Evolutionary conservation across 2,329 filamentous ascomycete genomes (phyloP), one percentile per base, ranked within the genome.

Genomic region (Trichoderma guizhouense): DNA sequence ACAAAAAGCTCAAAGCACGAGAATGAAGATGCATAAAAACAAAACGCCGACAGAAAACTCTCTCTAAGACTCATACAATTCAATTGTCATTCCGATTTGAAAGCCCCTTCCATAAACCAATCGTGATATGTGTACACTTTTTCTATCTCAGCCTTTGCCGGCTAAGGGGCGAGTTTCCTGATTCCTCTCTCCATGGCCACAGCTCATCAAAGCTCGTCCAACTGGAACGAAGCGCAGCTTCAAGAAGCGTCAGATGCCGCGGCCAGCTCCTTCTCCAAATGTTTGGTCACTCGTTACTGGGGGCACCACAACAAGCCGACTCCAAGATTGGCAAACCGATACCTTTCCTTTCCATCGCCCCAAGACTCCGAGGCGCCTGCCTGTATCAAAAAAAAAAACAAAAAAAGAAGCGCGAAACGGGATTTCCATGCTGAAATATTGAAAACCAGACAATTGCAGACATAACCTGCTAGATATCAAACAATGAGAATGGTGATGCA

Each of bases 71-170:
- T 75, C 73, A 75, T 76, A 74, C 74, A 76, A 76, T 77, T 75
- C 75, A 75, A 77, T 78, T 78, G 60, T 79, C 81, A 77, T 79
- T 76, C 75, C 74, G 43, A 26, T 61, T 62, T 62, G 36, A 53
- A 69, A 75, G 71, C 73, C 67, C 77, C 74, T 76, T 75, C 75
- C 78, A 76, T 79, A 77, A 76, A 77, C 78, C 78, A 73, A 79
- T 80, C 80, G 81, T 79, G 78, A 78, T 79, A 80, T 82, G 82
- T 83, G 79, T 82, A 83, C 82, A 83, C 76, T 79, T 81, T 72
- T 68, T 79, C 77, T 77, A 76, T 77, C 79, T 79, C 76, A 69
- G 73, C 74, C 74, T 71, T 73, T 71, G 60, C 34, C 47, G 64
- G 32, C 47, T 32, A 11, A 58, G 71, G 75, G 74, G 72, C 75